These are phyloP conservation scores for Mucor irregularis DNA, from an alignment of 371 early-diverging fungal species.

Conservation along the genomic window DNA sequence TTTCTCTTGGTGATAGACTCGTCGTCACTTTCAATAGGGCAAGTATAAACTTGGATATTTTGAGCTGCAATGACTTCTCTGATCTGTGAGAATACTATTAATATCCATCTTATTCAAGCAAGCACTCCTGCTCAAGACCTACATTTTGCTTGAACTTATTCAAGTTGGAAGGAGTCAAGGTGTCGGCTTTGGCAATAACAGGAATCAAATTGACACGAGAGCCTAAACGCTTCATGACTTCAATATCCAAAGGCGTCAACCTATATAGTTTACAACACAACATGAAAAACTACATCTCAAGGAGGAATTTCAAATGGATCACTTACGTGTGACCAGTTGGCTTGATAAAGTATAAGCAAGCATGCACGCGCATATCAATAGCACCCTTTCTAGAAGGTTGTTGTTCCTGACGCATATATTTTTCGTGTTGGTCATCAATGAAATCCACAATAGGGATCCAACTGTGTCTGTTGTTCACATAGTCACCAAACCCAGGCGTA, in stretches of 20 bases:
- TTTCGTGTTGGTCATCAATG: conserved; percentile 94
- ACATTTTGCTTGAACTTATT: conserved; percentile 81
- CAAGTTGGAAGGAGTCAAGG: conserved; percentile 84
- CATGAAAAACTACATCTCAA: conserved; percentile 37
- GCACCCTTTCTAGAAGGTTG: conserved; percentile 76
- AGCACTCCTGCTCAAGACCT: too few relatives aligned
- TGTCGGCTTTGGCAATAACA: too few relatives aligned
- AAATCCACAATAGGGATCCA: conserved; percentile 97
- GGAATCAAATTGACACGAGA: conserved; percentile 89
- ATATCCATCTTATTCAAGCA: too few relatives aligned
- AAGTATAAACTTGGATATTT: conserved; percentile 78
- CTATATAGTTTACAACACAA: conserved; percentile 76
- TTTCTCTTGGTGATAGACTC: conserved; percentile 79
- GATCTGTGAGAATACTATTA: too few relatives aligned
- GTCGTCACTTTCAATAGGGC: conserved; percentile 86
- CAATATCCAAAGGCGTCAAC: conserved; percentile 81
- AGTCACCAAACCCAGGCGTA: conserved; percentile 92
- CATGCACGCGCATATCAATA: conserved; percentile 91
- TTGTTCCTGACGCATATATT: conserved; percentile 85
- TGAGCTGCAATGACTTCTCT: conserved; percentile 77
- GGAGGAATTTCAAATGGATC: too few relatives aligned
- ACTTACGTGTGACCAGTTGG: conserved; percentile 88
- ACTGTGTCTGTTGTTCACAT: conserved; percentile 86
- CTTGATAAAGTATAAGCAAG: conserved; percentile 84
- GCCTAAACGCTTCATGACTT: conserved; percentile 86